These are phyloP conservation scores for Picea abies DNA, from an alignment of 83 land plant genomes.

Conservation along the genomic window DNA sequence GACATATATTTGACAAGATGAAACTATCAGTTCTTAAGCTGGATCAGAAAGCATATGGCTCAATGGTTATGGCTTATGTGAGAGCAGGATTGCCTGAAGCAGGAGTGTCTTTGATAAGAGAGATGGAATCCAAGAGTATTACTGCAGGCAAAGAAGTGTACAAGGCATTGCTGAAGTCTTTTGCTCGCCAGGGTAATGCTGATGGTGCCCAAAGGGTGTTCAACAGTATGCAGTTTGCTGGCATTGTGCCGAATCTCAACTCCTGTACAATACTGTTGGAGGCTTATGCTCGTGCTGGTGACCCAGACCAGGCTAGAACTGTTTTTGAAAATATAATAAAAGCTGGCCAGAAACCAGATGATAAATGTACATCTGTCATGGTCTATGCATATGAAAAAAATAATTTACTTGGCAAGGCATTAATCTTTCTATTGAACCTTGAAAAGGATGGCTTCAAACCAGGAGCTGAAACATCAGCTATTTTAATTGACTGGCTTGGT, in stretches of 20 bases:
- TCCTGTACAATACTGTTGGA: conserved; percentile 59
- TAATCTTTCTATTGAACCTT: conserved; percentile 43
- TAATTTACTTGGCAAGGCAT: conserved; percentile 40
- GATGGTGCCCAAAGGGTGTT: conserved; percentile 71
- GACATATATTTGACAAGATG: conserved; percentile 53
- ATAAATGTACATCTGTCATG: conserved; percentile 55
- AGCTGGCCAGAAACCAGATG: conserved; percentile 48
- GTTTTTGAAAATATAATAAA: conserved; percentile 58
- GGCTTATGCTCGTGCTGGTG: conserved; percentile 54
- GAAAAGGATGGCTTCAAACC: conserved; percentile 49
- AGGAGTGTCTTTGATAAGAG: conserved; percentile 45
- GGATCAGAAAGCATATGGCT: conserved; percentile 66
- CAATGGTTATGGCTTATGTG: conserved; percentile 79
- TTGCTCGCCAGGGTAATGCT: conserved; percentile 46
- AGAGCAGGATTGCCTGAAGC: conserved; percentile 50
- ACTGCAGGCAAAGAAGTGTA: conserved; percentile 63
- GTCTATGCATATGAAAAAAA: conserved; percentile 51
- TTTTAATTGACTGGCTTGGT: conserved; percentile 48
- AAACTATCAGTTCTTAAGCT: conserved; percentile 41
- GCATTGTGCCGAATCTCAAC: conserved; percentile 48
- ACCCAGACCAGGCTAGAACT: conserved; percentile 37
- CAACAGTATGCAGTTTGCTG: conserved; percentile 62
- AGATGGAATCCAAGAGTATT: conserved; percentile 59
- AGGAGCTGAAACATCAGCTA: conserved; percentile 42
- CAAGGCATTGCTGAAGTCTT: conserved; percentile 64